Evolutionary conservation across 768 basidiomycete species (phyloP).

Genomic region (Boletus fagicola): DNA sequence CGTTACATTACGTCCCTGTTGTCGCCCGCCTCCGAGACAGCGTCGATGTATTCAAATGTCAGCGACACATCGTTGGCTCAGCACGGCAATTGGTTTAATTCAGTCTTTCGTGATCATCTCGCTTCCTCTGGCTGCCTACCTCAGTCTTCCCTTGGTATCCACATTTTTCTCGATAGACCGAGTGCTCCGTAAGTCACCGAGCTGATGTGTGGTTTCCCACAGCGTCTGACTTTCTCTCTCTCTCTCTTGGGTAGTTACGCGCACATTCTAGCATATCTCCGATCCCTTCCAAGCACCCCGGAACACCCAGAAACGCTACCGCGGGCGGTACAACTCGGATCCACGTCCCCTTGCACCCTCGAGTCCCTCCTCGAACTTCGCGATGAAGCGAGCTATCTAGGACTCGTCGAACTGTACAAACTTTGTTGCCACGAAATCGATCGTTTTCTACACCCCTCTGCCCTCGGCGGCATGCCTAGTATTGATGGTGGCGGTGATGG

Average conservation of each 20-base stretch:
- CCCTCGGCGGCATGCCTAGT: slow-evolving; percentile 16
- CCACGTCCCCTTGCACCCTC: slow-evolving; percentile 46
- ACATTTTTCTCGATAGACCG: slow-evolving; percentile 77
- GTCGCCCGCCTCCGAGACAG: slow-evolving; percentile 42
- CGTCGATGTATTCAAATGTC: slow-evolving; percentile 54
- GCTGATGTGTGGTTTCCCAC: not conserved
- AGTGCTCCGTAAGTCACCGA: slow-evolving; percentile 67
- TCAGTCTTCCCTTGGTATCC: slow-evolving; percentile 48
- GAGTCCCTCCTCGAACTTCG: slow-evolving; percentile 72
- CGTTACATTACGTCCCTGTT: slow-evolving; percentile 52
- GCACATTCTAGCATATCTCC: slow-evolving; percentile 71
- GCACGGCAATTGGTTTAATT: slow-evolving; percentile 38
- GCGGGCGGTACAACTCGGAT: slow-evolving; percentile 51
- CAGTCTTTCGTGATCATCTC: slow-evolving; percentile 62
- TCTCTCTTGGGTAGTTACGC: slow-evolving; percentile 48
- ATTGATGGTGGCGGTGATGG: too few relatives aligned
- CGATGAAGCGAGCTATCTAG: slow-evolving; percentile 77
- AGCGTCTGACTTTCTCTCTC: slow-evolving; percentile 1
- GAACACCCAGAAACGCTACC: slow-evolving; percentile 57
- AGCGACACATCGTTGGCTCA: slow-evolving; percentile 36
- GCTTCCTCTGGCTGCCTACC: slow-evolving; percentile 54
- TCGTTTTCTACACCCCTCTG: slow-evolving; percentile 44
- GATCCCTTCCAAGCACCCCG: slow-evolving; percentile 47
- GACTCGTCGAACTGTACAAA: slow-evolving; percentile 58
- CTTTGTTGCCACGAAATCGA: slow-evolving; percentile 70